A percentile compares a stretch with the other conserved stretches of the same genome.
phyloP scores from a whole-genome alignment of 768 basidiomycete genomes.

The Kwoniella sp. region DNA sequence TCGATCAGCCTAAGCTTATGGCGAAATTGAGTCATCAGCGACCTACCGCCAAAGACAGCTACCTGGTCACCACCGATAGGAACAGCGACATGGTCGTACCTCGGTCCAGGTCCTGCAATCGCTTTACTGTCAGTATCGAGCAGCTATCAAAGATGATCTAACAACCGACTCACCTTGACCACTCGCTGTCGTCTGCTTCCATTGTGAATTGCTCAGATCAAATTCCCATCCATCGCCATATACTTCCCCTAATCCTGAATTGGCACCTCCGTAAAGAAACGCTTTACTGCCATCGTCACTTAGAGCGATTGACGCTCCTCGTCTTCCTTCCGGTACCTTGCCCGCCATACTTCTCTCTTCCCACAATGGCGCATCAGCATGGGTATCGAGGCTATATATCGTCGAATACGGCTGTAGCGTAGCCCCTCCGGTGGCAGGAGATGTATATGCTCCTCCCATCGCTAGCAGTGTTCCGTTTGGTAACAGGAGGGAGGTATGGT shows the following conservation, averaged over 20 bases:
- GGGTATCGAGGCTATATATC: conserved; percentile 69
- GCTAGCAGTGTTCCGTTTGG: conserved; percentile 70
- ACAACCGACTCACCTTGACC: conserved; percentile 51
- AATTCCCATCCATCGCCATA: conserved; percentile 47
- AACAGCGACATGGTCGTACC: conserved; percentile 75
- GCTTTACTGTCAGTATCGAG: too few species aligned
- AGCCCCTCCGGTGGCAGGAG: conserved; percentile 57
- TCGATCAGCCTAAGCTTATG: background rate
- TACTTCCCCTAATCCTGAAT: conserved; percentile 59
- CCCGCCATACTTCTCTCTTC: conserved; percentile 60
- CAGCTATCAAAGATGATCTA: too few species aligned
- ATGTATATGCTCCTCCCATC: conserved; percentile 64
- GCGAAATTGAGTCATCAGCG: too few species aligned
- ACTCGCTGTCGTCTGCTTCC: conserved; percentile 72
- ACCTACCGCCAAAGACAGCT: conserved; percentile 63
- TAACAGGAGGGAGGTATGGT: conserved; percentile 72
- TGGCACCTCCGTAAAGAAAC: conserved; percentile 77
- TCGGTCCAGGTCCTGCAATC: conserved; percentile 62
- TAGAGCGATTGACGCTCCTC: conserved; percentile 34
- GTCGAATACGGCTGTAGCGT: conserved; percentile 63
- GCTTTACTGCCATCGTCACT: conserved; percentile 60
- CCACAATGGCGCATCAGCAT: conserved; percentile 62
- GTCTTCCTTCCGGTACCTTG: conserved; percentile 55
- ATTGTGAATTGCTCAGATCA: conserved; percentile 55
- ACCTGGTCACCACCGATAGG: conserved; percentile 63